A percentile compares a stretch with the other conserved stretches of the same genome.
Evolutionary conservation across 2,329 filamentous ascomycete species (phyloP).

Genomic region (Zymoseptoria ardabiliae): DNA sequence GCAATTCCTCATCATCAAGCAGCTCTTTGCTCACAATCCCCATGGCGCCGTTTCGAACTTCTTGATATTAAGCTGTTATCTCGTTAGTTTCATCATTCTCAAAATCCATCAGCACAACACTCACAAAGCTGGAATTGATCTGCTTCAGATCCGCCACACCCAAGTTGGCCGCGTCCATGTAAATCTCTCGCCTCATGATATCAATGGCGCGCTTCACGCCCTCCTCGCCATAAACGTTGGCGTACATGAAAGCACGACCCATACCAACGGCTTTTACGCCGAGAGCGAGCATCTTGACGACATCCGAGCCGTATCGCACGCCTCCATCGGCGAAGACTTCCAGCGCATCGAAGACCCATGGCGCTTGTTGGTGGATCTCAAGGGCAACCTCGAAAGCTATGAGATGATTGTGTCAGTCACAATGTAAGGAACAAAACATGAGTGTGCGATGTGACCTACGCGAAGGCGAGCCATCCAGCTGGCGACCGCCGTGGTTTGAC

Average conservation of each 20-base stretch:
- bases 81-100: not conserved
- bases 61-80: not conserved
- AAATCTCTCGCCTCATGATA: conserved; percentile 46
- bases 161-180: conserved; percentile 16
- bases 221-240: conserved; percentile 50
- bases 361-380: conserved; percentile 56
- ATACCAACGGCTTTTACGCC: conserved; percentile 39
- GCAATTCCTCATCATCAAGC: not conserved
- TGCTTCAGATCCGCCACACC: conserved; percentile 14
- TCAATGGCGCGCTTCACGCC: conserved; percentile 48
- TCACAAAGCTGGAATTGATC: conserved; percentile 5
- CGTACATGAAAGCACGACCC: conserved; percentile 46
- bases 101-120: not conserved
- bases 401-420: not conserved
- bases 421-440: not conserved
- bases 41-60: not conserved
- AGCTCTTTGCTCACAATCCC: not conserved
- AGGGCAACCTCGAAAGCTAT: conserved; percentile 64
- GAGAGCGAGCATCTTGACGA: conserved; percentile 35
- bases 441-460: not conserved
- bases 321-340: conserved; percentile 36
- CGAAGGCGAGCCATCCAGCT: conserved; percentile 48
- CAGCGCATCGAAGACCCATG: conserved; percentile 32
- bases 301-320: conserved; percentile 33
- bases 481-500: conserved; percentile 49